Percentiles rank a stretch among this genome's conserved stretches.
These are phyloP conservation scores for Colletotrichum incanum DNA, from an alignment of 2,329 filamentous ascomycete genomes.

Conservation along the genomic window DNA sequence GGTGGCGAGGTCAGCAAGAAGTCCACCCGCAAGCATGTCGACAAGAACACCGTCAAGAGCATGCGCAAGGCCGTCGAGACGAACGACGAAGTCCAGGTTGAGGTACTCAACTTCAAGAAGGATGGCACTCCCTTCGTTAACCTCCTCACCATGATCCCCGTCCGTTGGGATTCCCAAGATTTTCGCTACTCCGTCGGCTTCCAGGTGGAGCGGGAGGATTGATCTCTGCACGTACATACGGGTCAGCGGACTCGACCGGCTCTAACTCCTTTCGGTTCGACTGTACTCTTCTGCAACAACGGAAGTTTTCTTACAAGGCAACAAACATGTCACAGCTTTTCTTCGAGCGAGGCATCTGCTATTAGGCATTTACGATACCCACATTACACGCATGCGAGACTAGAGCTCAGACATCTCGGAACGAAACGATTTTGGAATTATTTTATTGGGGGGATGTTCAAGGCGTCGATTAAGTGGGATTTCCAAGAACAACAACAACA, in stretches of 20 bases:
- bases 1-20: conserved; percentile 75
- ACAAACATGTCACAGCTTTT: conserved; percentile 6
- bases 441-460: background rate
- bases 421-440: background rate
- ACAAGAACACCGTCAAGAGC: conserved; percentile 74
- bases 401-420: conserved; percentile 21
- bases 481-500: background rate
- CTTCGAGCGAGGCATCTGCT: conserved; percentile 44
- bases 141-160: conserved; percentile 86
- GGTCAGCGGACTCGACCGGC: background rate
- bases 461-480: background rate
- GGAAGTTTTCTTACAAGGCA: background rate
- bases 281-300: background rate
- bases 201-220: conserved; percentile 75
- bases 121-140: conserved; percentile 87
- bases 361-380: conserved; percentile 47
- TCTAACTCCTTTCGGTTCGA: too few species aligned
- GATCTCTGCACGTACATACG: conserved; percentile 35
- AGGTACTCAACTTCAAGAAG: conserved; percentile 85
- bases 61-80: conserved; percentile 64
- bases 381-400: conserved; percentile 20
- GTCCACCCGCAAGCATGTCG: conserved; percentile 75
- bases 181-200: conserved; percentile 86
- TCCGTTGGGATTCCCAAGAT: conserved; percentile 76
- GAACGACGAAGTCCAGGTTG: conserved; percentile 63